phyloP scores from a whole-genome alignment of 495 filamentous ascomycete species.

The Daldinia grandis region DNA sequence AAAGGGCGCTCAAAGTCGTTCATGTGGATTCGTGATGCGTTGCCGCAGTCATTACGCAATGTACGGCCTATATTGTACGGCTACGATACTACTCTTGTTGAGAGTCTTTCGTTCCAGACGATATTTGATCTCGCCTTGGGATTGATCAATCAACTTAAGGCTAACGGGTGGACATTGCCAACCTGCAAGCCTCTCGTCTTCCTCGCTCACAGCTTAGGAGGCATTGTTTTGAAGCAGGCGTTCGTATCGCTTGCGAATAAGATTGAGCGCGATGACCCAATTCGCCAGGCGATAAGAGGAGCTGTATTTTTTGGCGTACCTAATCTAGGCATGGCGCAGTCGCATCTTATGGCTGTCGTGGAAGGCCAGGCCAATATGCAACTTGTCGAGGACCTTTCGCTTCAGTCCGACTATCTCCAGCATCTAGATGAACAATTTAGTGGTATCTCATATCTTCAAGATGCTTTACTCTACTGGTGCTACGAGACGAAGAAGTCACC shows the following conservation, averaged over 20 bases:
- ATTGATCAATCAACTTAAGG: slow-evolving; percentile 27
- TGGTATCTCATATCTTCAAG: neutral
- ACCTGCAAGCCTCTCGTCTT: slow-evolving; percentile 40
- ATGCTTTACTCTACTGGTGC: slow-evolving; percentile 21
- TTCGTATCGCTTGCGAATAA: slow-evolving; percentile 30
- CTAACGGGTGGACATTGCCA: slow-evolving; percentile 7
- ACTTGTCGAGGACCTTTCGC: slow-evolving; percentile 21
- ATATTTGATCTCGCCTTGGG: slow-evolving; percentile 29
- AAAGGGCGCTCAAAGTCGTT: slow-evolving; percentile 32
- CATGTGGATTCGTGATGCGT: slow-evolving; percentile 51
- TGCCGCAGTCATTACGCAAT: slow-evolving; percentile 29
- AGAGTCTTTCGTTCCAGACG: slow-evolving; percentile 29
- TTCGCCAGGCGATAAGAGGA: slow-evolving; percentile 32
- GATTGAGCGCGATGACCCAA: slow-evolving; percentile 11
- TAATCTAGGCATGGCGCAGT: slow-evolving; percentile 41
- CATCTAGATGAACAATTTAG: slow-evolving; percentile 25
- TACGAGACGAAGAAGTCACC: slow-evolving; percentile 37
- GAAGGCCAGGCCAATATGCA: slow-evolving; percentile 33
- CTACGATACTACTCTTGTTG: slow-evolving; percentile 20
- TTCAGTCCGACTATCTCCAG: slow-evolving; percentile 22
- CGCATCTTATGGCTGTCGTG: slow-evolving; percentile 32
- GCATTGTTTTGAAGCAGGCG: slow-evolving; percentile 46
- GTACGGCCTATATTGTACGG: slow-evolving; percentile 24
- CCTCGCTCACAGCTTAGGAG: slow-evolving; percentile 50
- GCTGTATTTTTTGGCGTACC: slow-evolving; percentile 49